A percentile compares a stretch with the other conserved stretches of the same genome.
phyloP scores from a whole-genome alignment of 2,329 filamentous ascomycete genomes.

The Xylaria sp. region DNA sequence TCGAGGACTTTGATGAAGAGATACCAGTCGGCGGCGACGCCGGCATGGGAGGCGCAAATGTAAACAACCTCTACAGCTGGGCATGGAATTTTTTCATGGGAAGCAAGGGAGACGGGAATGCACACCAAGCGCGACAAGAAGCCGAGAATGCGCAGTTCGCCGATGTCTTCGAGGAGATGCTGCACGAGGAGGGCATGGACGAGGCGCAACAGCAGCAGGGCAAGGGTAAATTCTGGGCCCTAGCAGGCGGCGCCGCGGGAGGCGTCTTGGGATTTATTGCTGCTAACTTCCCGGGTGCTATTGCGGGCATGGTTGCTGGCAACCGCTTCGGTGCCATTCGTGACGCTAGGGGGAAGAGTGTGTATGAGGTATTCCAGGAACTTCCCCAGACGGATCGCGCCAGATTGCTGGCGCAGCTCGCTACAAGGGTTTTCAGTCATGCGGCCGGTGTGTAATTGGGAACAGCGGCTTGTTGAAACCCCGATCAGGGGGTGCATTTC shows the following conservation, averaged over 20 bases:
- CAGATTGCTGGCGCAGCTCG: constrained; percentile 80
- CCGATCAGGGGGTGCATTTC: no score
- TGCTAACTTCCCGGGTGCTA: constrained; percentile 84
- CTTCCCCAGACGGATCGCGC: constrained; percentile 83
- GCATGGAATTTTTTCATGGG: constrained; percentile 67
- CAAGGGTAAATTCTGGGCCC: constrained; percentile 81
- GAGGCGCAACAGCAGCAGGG: constrained; percentile 64
- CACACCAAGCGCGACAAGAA: constrained; percentile 53
- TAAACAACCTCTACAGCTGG: constrained; percentile 70
- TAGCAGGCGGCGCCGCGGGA: constrained; percentile 85
- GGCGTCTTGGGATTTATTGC: constrained; percentile 94
- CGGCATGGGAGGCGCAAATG: constrained; percentile 39
- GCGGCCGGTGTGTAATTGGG: constrained; percentile 62
- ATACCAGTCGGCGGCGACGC: constrained; percentile 51
- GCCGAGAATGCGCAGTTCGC: constrained; percentile 83
- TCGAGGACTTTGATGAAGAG: constrained; percentile 51
- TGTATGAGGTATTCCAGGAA: constrained; percentile 88
- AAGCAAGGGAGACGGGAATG: constrained; percentile 44
- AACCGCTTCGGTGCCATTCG: constrained; percentile 89
- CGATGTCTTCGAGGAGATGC: constrained; percentile 88
- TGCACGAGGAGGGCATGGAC: constrained; percentile 83
- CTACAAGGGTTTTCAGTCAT: constrained; percentile 84
- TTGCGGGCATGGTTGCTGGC: constrained; percentile 90
- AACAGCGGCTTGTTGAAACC: neutral
- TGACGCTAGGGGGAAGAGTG: constrained; percentile 91